Evolutionary conservation across 2,329 filamentous ascomycete species (phyloP).

Genomic region (Xenosphaeropsis pyriputrescens): DNA sequence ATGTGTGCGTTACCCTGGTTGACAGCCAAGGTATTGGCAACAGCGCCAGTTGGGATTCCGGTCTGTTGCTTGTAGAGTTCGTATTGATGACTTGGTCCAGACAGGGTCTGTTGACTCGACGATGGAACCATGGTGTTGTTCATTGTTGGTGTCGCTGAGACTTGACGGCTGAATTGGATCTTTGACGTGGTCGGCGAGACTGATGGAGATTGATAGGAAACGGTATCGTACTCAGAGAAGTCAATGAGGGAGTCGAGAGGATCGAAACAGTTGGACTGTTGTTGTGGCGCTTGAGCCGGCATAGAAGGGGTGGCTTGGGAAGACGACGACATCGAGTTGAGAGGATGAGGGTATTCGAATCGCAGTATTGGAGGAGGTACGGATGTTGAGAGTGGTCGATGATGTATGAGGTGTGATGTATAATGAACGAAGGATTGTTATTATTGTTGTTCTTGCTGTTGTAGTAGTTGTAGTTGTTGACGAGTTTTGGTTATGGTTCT

Average conservation of each 20-base stretch:
- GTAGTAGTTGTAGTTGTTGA: no score
- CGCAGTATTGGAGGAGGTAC: no score
- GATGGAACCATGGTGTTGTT: conserved; percentile 36
- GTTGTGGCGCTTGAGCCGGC: neutral
- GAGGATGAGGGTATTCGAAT: no score
- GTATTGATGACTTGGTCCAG: conserved; percentile 86
- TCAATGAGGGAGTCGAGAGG: conserved; percentile 42
- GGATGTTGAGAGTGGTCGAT: no score
- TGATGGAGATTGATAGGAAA: conserved; percentile 45
- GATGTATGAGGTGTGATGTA: no score
- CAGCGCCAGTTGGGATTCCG: conserved; percentile 72
- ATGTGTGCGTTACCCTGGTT: conserved; percentile 45
- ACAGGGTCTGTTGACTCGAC: conserved; percentile 42
- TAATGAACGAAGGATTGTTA: no score
- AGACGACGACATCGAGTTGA: conserved; percentile 7
- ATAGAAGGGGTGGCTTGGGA: conserved; percentile 3
- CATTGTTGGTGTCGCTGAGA: conserved; percentile 35
- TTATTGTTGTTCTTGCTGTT: no score
- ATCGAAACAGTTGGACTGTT: conserved; percentile 13
- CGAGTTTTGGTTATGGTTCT: no score
- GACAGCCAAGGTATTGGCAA: conserved; percentile 66
- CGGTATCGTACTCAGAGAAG: conserved; percentile 46
- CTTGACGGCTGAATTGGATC: conserved; percentile 33
- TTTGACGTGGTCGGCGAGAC: conserved; percentile 40
- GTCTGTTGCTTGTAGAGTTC: conserved; percentile 93